phyloP scores from a whole-genome alignment of 495 filamentous ascomycete genomes.

The Friedmanniomyces simplex region DNA sequence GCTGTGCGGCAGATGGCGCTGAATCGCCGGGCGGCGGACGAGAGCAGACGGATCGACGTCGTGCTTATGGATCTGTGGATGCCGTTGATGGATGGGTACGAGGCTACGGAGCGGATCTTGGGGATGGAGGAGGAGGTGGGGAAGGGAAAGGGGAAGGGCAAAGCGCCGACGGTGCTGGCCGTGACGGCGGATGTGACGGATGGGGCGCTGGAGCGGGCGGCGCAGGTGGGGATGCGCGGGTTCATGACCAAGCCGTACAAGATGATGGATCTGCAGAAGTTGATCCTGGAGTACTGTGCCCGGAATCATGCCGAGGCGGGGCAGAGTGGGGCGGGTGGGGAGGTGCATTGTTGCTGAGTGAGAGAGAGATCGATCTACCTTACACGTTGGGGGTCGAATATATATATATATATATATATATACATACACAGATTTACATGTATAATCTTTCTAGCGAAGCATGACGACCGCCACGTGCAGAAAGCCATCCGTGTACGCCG shows the following conservation, averaged over 20 bases:
- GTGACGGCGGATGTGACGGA: conserved; percentile 71
- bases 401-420: not conserved
- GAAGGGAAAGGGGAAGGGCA: too few species aligned
- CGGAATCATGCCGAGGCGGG: not conserved
- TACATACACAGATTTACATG: not conserved
- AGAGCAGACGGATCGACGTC: conserved; percentile 41
- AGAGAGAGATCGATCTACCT: too few species aligned
- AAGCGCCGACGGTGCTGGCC: conserved; percentile 49
- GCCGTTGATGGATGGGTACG: conserved; percentile 74
- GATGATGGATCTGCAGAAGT: conserved; percentile 55
- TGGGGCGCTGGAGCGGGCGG: conserved; percentile 52
- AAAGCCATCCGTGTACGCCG: conserved; percentile 88
- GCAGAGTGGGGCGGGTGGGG: not conserved
- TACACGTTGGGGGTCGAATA: not conserved
- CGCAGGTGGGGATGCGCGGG: conserved; percentile 60
- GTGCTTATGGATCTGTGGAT: conserved; percentile 83
- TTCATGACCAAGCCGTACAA: conserved; percentile 77
- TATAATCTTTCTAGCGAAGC: conserved; percentile 36
- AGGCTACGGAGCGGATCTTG: conserved; percentile 57
- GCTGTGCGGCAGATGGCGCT: conserved; percentile 54
- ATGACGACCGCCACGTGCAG: conserved; percentile 77
- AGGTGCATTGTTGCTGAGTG: not conserved
- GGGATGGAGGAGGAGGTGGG: conserved; percentile 32
- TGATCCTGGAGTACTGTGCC: conserved; percentile 54
- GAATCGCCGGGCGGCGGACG: not conserved